A percentile compares a stretch with the other conserved stretches of the same genome.
These are phyloP conservation scores for Annulohypoxylon truncatum DNA, from an alignment of 2,329 filamentous ascomycete species.

Conservation along the genomic window DNA sequence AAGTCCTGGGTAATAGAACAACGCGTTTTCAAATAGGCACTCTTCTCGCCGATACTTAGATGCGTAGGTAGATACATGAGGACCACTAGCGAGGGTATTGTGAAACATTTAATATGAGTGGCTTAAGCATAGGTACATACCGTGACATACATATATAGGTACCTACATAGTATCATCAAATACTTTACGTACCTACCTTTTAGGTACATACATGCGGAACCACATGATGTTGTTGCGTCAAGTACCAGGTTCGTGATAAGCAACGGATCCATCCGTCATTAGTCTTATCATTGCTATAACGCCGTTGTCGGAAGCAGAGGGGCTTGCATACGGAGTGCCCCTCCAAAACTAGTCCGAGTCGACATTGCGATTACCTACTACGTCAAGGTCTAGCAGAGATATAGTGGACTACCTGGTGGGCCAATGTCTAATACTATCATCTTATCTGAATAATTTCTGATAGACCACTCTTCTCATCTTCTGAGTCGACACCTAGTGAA, in stretches of 20 bases:
- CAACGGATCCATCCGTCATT: neutral
- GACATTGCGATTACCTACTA: neutral
- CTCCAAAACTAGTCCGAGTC: slow-evolving; percentile 17
- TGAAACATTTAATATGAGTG: neutral
- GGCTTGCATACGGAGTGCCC: slow-evolving; percentile 17
- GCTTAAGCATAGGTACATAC: neutral
- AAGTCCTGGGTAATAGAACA: no score
- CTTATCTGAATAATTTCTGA: neutral
- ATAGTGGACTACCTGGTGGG: neutral
- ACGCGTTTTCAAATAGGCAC: neutral
- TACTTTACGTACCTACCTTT: neutral
- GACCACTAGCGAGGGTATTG: neutral
- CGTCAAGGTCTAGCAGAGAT: neutral
- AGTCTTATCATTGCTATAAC: slow-evolving; percentile 20
- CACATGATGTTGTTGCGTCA: neutral
- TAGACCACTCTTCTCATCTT: neutral
- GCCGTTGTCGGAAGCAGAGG: slow-evolving; percentile 38
- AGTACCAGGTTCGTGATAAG: slow-evolving; percentile 25
- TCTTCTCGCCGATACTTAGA: neutral
- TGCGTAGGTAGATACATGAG: no score
- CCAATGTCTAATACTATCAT: neutral
- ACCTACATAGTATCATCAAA: no score
- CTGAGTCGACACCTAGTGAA: neutral
- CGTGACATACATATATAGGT: neutral
- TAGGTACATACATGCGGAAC: neutral